Evolutionary conservation across 2,329 filamentous ascomycete genomes (phyloP).

Genomic region (Pseudogymnoascus destructans): DNA sequence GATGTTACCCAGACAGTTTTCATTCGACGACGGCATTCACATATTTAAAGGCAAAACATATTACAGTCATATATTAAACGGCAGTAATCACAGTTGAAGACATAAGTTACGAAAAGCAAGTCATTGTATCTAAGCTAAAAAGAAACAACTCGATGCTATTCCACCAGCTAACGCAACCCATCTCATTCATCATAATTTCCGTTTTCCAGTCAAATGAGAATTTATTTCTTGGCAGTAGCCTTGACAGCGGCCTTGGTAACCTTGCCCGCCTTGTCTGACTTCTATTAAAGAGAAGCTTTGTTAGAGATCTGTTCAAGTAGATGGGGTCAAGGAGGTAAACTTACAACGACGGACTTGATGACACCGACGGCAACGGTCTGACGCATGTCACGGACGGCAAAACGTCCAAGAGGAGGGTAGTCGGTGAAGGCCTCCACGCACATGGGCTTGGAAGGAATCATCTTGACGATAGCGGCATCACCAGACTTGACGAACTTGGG

Average conservation of each 20-base stretch:
- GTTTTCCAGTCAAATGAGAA: slow-evolving; percentile 7
- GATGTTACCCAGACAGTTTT: not conserved
- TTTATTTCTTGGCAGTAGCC: slow-evolving; percentile 29
- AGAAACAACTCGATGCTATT: slow-evolving; percentile 1
- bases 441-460: slow-evolving; percentile 99
- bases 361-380: slow-evolving; percentile 85
- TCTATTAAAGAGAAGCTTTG: slow-evolving; percentile 7
- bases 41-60: not conserved
- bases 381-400: slow-evolving; percentile 98
- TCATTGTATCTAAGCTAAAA: slow-evolving; percentile 8
- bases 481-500: slow-evolving; percentile 99
- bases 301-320: not conserved
- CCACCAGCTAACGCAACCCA: slow-evolving; percentile 1
- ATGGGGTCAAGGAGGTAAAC: not conserved
- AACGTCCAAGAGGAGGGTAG: slow-evolving; percentile 98
- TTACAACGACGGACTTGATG: slow-evolving; percentile 58
- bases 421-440: slow-evolving; percentile 99
- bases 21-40: not conserved
- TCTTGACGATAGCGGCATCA: slow-evolving; percentile 99
- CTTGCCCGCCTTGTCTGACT: slow-evolving; percentile 25
- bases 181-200: not conserved
- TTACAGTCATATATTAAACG: no score
- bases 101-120: not conserved
- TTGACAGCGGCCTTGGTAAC: slow-evolving; percentile 31
- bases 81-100: not conserved